Base-by-base conservation (phyloP, 2,329 filamentous ascomycete genomes). In the Gnomoniopsis smithogilvyi region DNA sequence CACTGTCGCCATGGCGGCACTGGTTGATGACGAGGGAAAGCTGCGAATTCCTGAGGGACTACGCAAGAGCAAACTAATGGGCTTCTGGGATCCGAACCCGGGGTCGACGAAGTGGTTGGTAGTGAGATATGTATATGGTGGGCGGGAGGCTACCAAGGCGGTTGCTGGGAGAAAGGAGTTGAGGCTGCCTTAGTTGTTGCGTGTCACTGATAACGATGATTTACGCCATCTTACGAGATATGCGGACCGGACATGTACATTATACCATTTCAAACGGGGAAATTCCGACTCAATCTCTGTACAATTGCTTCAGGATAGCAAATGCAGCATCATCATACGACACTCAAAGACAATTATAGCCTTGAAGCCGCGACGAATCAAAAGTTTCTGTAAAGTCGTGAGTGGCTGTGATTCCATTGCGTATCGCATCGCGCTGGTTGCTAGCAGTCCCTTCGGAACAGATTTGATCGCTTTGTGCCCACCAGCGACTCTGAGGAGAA, bases 61-160 rank as follows among this genome's bases (percentile, higher is more conserved):
- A 54, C 66, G 72, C 53, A 79, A 80, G 70, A 73, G 72, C 48
- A 70, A 74, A 38, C 64, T 82, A 30, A 69, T 79, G 0, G 80
- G 80, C 1, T 82, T 82, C 66, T 81, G 79, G 76, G 80, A 82
- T 57, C 79, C 79, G 17, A 74, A 73, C 14, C 80, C 78, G 6
- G 66, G 67, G 36, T 66, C 67, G 38, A 70, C 70, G 21, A 82
- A 82, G 72, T 71, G 75, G 38, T 68, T 82, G 51, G 72, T 73
- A 49, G 75, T 82, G 17, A 69, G 74, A 58, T 82, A 81, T 61
- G 58, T 72, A 21, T 80, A 73, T 64, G 63, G 65, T 22, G 74
- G 74, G 0, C 69, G 63, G 55, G 73, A 75, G 63, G 63, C 61
- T 33, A 66, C 65, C 2, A 68, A 69, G 3, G 75, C 74, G 64